phyloP scores from a whole-genome alignment of 768 basidiomycete species.

The Xanthoconium stramineum region DNA sequence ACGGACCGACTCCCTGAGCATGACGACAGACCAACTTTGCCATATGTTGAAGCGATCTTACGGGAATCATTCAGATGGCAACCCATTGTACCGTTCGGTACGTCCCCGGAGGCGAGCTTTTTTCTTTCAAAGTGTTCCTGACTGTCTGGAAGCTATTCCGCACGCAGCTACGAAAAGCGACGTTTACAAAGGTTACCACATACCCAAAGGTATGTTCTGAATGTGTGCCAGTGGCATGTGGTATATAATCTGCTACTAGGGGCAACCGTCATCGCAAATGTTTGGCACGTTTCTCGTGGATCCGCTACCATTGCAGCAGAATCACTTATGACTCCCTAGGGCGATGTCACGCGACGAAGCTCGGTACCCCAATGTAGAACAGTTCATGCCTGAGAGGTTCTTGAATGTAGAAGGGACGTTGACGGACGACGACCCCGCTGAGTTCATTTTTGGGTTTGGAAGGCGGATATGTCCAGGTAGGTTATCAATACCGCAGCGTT shows the following conservation, averaged over 20 bases:
- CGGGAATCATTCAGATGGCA: background rate
- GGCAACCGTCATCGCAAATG: background rate
- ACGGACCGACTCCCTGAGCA: background rate
- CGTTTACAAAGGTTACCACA: background rate
- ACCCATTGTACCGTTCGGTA: background rate
- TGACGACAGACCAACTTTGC: background rate
- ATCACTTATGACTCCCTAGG: background rate
- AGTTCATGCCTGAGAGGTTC: background rate
- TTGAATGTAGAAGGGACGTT: background rate
- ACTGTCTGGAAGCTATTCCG: background rate
- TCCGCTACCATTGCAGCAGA: background rate
- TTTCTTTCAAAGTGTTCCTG: background rate
- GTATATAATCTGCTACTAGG: background rate
- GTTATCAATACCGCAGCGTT: background rate
- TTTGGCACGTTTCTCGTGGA: background rate
- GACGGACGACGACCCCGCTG: background rate
- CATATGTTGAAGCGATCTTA: background rate
- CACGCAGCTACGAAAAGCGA: background rate
- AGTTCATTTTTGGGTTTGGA: background rate
- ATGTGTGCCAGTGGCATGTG: background rate
- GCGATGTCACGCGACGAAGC: background rate
- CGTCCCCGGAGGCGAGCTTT: background rate
- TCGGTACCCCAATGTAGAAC: background rate
- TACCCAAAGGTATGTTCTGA: background rate
- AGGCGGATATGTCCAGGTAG: background rate